Conservation (phyloP, 2,329 filamentous ascomycete genomes). For the Coleophoma eucalyptorum region DNA sequence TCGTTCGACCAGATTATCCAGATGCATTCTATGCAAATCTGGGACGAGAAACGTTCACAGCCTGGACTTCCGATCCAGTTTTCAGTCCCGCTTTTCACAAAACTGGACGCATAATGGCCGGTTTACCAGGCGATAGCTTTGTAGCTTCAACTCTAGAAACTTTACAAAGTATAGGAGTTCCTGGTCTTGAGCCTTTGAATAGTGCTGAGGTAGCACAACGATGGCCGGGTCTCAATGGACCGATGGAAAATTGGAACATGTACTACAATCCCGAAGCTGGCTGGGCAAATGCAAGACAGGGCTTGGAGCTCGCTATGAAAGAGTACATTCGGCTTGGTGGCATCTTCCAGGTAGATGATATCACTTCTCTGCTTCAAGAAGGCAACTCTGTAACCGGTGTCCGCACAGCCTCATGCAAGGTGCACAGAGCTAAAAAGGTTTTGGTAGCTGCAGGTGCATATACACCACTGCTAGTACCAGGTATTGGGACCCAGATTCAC, state of each 20-base stretch:
- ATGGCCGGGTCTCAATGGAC: not conserved
- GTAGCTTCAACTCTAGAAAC: not conserved
- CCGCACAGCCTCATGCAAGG: not conserved
- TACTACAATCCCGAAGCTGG: too few relatives aligned
- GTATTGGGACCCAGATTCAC: not conserved
- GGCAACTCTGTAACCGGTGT: not conserved
- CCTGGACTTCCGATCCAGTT: constrained; percentile 18
- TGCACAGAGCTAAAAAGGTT: not conserved
- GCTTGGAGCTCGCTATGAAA: too few relatives aligned
- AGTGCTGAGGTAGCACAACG: not conserved
- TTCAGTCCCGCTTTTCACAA: not conserved
- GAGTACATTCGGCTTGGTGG: not conserved
- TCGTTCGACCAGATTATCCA: not conserved
- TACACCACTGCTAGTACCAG: not conserved
- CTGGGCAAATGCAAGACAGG: too few relatives aligned
- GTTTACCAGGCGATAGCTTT: not conserved
- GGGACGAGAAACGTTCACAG: not conserved
- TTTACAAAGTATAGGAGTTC: not conserved
- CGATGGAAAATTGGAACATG: too few relatives aligned
- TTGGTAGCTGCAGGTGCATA: not conserved
- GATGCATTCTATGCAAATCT: constrained; percentile 1
- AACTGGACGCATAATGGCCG: constrained; percentile 28
- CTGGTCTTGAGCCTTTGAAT: not conserved
- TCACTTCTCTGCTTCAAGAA: not conserved
- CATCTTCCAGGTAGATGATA: not conserved